Base-by-base conservation (phyloP, 2,329 filamentous ascomycete genomes). In the Talaromyces albobiverticillius region DNA sequence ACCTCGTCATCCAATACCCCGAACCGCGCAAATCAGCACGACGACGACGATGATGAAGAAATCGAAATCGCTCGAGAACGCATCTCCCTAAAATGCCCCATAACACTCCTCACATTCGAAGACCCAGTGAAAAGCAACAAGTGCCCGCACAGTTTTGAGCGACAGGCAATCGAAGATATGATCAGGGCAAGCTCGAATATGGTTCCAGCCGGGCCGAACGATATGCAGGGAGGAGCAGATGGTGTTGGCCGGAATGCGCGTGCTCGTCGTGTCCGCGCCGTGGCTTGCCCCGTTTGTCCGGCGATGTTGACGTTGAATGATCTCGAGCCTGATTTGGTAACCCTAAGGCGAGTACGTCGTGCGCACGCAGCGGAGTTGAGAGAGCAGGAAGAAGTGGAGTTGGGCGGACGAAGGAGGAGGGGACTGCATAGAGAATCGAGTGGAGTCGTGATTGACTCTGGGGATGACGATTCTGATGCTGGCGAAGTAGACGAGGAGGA, bases 61-160 rank as follows among this genome's bases (percentile, higher is more conserved):
- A 62, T 80, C 52, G 73, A 73, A 46, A 75, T 80, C 55, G 66
- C 70, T 40, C 62, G 69, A 55, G 76, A 80, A 60, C 70, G 67
- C 31, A 67, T 75, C 55, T 76, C 74, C 3, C 67, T 75, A 32
- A 74, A 71, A 56, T 80, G 78, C 55, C 78, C 78, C 0, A 61
- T 80, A 22, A 80, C 78, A 1, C 66, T 79, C 2, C 69, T 69
- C 18, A 63, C 65, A 3, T 79, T 77, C 66, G 60, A 61, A 6
- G 69, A 78, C 53, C 78, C 78, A 0, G 71, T 79, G 2, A 78
- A 70, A 4, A 78, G 73, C 58, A 72, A 67, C 1, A 76, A 77
- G 62, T 80, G 78, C 57, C 75, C 72, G 0, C 78, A 80, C 58
- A 76, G 69, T 46, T 80, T 79, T 60, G 78, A 80, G 60, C 71